Percentiles rank a stretch among this genome's conserved stretches.
Evolutionary conservation across 108 stramenopile species (phyloP).

Genomic region (Epithemia pelagica): DNA sequence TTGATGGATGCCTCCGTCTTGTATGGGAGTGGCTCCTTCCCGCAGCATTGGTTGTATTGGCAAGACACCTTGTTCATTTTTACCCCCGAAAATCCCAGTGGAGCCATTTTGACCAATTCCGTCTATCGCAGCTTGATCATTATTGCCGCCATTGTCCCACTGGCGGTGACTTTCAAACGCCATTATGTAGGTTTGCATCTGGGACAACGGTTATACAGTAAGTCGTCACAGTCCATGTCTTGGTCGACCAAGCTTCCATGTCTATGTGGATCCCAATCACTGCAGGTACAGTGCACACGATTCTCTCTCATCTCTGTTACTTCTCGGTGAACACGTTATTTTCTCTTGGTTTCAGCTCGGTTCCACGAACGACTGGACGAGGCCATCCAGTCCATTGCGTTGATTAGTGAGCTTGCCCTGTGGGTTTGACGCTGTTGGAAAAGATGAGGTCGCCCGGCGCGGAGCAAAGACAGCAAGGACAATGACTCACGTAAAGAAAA

Average conservation of each 20-base stretch:
- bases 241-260: neutral
- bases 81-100: slow-evolving; percentile 31
- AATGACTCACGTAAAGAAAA: too few relatives aligned
- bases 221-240: slow-evolving; percentile 11
- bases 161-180: slow-evolving; percentile 52
- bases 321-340: neutral
- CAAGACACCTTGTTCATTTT: slow-evolving; percentile 26
- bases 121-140: slow-evolving; percentile 21
- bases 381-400: neutral
- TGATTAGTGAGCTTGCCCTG: neutral
- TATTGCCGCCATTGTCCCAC: slow-evolving; percentile 25
- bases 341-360: too few relatives aligned
- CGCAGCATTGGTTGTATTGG: slow-evolving; percentile 36
- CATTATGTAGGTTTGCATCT: slow-evolving; percentile 52
- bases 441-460: too few relatives aligned
- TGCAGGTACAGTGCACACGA: neutral
- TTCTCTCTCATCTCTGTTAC: neutral
- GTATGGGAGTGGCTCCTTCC: slow-evolving; percentile 17
- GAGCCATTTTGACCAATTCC: slow-evolving; percentile 12
- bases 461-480: too few relatives aligned
- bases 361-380: neutral
- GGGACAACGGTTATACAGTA: slow-evolving; percentile 38
- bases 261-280: neutral
- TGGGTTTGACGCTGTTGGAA: too few relatives aligned
- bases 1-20: slow-evolving; percentile 25